Evolutionary conservation across 371 early-diverging fungal genomes (phyloP), one percentile per base, ranked within the genome.

Genomic region (Mortierella sp.): DNA sequence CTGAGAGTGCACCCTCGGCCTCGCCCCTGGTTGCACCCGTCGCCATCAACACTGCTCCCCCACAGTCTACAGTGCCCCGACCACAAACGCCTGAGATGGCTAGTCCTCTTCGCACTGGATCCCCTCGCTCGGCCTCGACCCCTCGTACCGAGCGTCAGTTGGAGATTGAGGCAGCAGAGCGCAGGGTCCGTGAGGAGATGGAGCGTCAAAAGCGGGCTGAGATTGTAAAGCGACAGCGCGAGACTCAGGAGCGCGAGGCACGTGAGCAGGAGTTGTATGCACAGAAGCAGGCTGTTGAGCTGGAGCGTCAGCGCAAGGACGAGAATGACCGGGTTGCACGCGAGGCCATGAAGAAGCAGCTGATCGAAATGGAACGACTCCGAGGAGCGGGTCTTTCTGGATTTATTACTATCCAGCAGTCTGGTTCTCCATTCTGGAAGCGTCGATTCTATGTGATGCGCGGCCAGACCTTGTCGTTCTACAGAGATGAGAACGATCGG

Each of bases 401-500:
- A 0, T 83, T 80, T 52, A 82, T 83, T 26, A 81, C 83, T 15
- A 80, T 83, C 53, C 82, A 82, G 66, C 74, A 66, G 28, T 68
- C 68, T 21, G 83, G 82, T 19, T 82, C 75, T 56, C 72, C 83
- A 48, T 80, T 75, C 62, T 88, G 87, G 88, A 84, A 81, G 61
- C 74, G 88, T 26, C 76, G 87, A 46, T 86, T 83, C 70, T 87
- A 84, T 70, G 77, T 80, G 26, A 74, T 88, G 66, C 72, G 74
- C 3, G 83, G 83, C 2, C 79, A 82, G 23, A 63, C 53, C 0
- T 26, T 86, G 2, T 71, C 72, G 26, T 69, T 86, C 21, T 88
- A 82, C 67, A 70, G 83, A 43, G 87, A 87, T 56, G 85, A 86
- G 53, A 51, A 66, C 57, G 84, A 82, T 45, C 73, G 79, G 23